Evolutionary conservation across 345 rosid genomes (phyloP).

Genomic region (Salix koriyanagi): DNA sequence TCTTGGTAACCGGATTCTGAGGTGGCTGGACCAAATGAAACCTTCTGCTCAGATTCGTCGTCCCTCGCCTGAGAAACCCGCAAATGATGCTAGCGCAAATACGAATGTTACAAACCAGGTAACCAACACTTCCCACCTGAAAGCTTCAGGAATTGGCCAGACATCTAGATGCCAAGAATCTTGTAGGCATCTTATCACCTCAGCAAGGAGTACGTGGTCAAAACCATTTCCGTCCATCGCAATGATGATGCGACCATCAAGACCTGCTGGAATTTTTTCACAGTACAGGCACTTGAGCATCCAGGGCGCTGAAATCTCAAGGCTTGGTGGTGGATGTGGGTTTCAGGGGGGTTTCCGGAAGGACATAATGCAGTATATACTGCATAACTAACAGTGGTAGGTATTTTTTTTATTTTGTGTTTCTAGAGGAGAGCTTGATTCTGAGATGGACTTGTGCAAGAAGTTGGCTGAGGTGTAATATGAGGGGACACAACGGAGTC

Average conservation of each 20-base stretch:
- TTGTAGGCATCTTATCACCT: conserved; percentile 48
- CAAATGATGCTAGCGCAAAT: conserved; percentile 23
- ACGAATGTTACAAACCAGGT: conserved; percentile 40
- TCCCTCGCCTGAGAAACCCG: conserved; percentile 23
- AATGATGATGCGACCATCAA: conserved; percentile 59
- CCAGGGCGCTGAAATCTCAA: conserved; percentile 19
- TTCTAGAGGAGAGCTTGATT: neutral
- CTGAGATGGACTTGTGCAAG: neutral
- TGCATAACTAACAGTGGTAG: conserved; percentile 24
- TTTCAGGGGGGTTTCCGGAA: conserved; percentile 50
- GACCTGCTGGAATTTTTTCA: conserved; percentile 43
- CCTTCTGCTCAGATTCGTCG: conserved; percentile 86
- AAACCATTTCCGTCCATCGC: conserved; percentile 55
- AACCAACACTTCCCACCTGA: conserved; percentile 29
- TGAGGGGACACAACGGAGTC: neutral
- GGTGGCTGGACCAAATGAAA: conserved; percentile 77
- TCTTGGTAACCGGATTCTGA: conserved; percentile 82
- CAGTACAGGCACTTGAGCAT: conserved; percentile 53
- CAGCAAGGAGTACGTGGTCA: conserved; percentile 39
- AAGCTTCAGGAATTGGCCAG: conserved; percentile 33
- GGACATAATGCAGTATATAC: conserved; percentile 75
- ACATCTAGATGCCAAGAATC: conserved; percentile 43
- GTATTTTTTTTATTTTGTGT: neutral
- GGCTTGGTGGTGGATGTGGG: conserved; percentile 17
- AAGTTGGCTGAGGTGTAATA: neutral